Evolutionary conservation across 306 rosid species (phyloP).

Genomic region (Begonia fuchsioides): DNA sequence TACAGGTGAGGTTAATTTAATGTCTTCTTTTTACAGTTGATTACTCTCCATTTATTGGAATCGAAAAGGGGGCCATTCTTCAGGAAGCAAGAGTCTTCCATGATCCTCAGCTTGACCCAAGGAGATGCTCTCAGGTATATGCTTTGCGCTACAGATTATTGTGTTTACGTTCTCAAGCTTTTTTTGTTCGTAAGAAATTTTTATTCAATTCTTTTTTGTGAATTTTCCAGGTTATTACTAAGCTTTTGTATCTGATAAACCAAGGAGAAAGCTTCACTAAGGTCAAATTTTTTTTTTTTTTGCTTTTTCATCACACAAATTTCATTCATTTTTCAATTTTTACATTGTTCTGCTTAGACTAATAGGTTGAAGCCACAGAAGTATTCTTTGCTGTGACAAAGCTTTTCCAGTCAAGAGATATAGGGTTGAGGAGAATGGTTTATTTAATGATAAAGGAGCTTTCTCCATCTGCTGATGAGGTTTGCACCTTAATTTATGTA

Average conservation of each 20-base stretch:
- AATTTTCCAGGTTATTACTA: constrained; percentile 71
- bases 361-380: constrained; percentile 92
- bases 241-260: constrained; percentile 79
- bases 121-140: constrained; percentile 92
- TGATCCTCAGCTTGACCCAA: constrained; percentile 91
- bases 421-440: constrained; percentile 97
- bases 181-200: background rate
- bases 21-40: constrained; percentile 36
- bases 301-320: background rate
- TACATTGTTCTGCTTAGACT: background rate
- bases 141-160: background rate
- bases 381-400: constrained; percentile 95
- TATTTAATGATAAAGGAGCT: constrained; percentile 89
- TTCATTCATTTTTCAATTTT: background rate
- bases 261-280: constrained; percentile 93
- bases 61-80: constrained; percentile 94
- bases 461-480: constrained; percentile 97
- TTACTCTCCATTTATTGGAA: constrained; percentile 85
- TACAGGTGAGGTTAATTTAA: constrained; percentile 9
- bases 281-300: constrained; percentile 26
- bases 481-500: constrained; percentile 11
- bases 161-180: too few species aligned
- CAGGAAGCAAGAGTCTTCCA: constrained; percentile 98
- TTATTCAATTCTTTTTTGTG: constrained; percentile 2
- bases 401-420: constrained; percentile 90